Conservation (phyloP, 768 basidiomycete species). For the Tulasnella sp. region DNA sequence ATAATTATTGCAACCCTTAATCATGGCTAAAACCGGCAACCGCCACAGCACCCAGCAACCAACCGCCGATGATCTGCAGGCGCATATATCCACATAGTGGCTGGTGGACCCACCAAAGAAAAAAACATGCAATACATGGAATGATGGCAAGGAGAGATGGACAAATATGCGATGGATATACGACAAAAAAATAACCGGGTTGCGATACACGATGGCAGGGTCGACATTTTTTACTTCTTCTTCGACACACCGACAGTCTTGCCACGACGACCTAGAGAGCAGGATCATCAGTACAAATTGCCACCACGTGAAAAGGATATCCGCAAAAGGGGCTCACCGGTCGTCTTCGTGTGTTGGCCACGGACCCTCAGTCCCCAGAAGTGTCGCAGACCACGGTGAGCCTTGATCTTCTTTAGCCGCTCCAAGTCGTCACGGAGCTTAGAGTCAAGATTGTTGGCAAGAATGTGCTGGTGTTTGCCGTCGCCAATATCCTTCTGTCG, state of each 20-base stretch:
- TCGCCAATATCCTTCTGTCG: slow-evolving; percentile 97
- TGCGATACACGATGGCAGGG: neutral
- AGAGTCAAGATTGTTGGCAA: slow-evolving; percentile 95
- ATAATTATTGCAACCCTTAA: neutral
- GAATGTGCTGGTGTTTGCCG: slow-evolving; percentile 92
- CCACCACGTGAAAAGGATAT: neutral
- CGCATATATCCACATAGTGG: neutral
- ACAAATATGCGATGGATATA: neutral
- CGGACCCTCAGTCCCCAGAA: slow-evolving; percentile 94
- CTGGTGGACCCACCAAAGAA: neutral
- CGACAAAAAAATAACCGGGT: neutral
- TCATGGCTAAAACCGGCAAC: neutral
- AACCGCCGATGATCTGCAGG: neutral
- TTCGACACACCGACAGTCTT: slow-evolving; percentile 97
- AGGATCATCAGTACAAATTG: slow-evolving; percentile 2
- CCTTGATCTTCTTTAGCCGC: slow-evolving; percentile 97
- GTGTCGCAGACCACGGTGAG: slow-evolving; percentile 89
- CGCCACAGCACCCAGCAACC: neutral
- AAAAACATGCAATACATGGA: neutral
- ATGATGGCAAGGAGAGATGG: slow-evolving; percentile 3
- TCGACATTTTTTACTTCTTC: slow-evolving; percentile 46
- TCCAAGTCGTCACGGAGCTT: slow-evolving; percentile 98
- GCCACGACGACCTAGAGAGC: slow-evolving; percentile 72
- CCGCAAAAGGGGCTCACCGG: slow-evolving; percentile 52
- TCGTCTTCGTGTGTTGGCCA: slow-evolving; percentile 99